Conservation (phyloP, 1,284 basidiomycete species). For the Erythrobasidium hasegawianum region DNA sequence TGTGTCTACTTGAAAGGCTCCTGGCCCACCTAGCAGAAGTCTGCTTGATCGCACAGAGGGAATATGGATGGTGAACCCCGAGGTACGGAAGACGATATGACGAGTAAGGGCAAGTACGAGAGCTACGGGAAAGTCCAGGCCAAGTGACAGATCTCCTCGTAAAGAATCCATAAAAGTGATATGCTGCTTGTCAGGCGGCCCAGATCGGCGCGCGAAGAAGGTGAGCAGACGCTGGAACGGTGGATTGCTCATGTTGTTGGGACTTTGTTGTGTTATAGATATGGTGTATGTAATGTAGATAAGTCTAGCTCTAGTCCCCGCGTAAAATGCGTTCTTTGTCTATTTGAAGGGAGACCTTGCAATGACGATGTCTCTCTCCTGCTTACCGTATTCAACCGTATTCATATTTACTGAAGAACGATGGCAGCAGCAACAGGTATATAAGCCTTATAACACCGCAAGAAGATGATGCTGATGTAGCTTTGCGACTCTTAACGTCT, state of each 20-base stretch:
- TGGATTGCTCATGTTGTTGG: not conserved
- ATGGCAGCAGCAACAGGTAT: constrained; percentile 34
- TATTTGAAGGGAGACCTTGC: no score
- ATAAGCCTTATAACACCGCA: not conserved
- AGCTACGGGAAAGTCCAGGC: constrained; percentile 29
- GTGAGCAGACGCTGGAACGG: constrained; percentile 30
- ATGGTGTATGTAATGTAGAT: no score
- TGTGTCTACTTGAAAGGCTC: not conserved
- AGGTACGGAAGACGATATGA: constrained; percentile 22
- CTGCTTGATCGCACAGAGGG: constrained; percentile 10
- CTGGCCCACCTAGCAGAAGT: constrained; percentile 23
- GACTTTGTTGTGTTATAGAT: no score
- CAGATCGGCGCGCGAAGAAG: constrained; percentile 24
- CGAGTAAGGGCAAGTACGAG: constrained; percentile 14
- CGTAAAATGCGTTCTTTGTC: no score
- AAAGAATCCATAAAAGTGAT: constrained; percentile 30
- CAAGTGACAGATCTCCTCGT: constrained; percentile 21
- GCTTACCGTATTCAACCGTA: no score
- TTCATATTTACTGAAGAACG: not conserved
- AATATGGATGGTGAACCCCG: constrained; percentile 15
- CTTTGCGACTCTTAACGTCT: no score
- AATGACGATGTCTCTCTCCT: no score
- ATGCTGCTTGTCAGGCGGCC: not conserved
- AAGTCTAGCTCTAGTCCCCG: no score
- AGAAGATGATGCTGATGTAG: no score